Base-by-base conservation (phyloP, 257 asterid species). In the Paulownia fortunei region DNA sequence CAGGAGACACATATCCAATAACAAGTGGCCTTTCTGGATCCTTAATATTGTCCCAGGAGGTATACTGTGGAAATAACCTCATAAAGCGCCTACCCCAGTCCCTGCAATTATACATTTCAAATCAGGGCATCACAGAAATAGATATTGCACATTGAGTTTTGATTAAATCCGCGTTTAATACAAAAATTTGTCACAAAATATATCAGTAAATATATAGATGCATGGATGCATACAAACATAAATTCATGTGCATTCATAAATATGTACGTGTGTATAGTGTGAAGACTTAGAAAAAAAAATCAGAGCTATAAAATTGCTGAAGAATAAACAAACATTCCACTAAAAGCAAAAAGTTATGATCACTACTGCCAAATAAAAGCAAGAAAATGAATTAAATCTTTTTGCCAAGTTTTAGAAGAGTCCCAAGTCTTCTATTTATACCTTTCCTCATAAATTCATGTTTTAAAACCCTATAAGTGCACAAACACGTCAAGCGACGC, bases 21-120 rank as follows among this genome's bases (percentile, higher is more conserved):
- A 89, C 87, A 76, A 96, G 90, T 66, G 93, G 91, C 83, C 96
- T 90, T 54, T 89, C 97, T 60, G 97, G 97, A 83, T 87, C 95
- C 86, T 92, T 93, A 79, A 81, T 67, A 87, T 96, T 93, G 82
- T 96, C 97, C 99, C 99, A 96, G 64, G 97, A 92, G 61, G 87
- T 82, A 81, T 85, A 88, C 84, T 88, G 99, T 36, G 92, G 89
- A 89, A 88, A 93, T 76, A 92, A 78, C 86, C 91, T 88, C 96
- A 93, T 90, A 84, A 96, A 96, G 82, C 96, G 97, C 75, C 92
- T 86, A 66, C 99, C 99, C 99, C 99, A 96, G 73, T 93, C 98
- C 86, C 99, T 96, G 94, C 87, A 88, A 76, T 64, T 76, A 63
- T 37, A 73, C 27, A 59, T 68, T 84, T 79, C 30, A 76, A 80